Conservation (phyloP, 139 green algal genomes). For the Diplosphaera chodatii region DNA sequence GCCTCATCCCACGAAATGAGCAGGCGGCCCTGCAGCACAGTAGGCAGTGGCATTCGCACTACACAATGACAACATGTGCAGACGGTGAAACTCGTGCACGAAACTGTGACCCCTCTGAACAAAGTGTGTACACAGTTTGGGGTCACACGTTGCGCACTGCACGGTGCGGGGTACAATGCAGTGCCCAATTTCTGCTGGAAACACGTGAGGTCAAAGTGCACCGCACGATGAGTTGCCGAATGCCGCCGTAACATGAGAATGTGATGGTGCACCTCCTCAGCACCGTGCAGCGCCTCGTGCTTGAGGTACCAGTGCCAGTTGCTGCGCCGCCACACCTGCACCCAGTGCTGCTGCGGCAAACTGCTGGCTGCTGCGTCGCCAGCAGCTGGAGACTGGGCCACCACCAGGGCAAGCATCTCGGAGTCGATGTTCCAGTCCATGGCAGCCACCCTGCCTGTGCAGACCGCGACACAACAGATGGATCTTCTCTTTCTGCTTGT, state of each 20-base stretch:
- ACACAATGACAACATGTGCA: too few relatives aligned
- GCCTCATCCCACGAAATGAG: slow-evolving; percentile 50
- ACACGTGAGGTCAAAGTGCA: too few relatives aligned
- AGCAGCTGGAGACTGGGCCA: slow-evolving; percentile 9
- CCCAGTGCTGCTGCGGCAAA: neutral
- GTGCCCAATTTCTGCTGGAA: too few relatives aligned
- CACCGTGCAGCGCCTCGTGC: slow-evolving; percentile 42
- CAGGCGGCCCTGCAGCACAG: neutral
- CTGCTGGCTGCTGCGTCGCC: neutral
- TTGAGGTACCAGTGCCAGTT: slow-evolving; percentile 98
- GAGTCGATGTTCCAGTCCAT: slow-evolving; percentile 80
- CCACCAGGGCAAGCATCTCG: slow-evolving; percentile 68
- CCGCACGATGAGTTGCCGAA: too few relatives aligned
- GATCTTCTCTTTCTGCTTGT: too few relatives aligned
- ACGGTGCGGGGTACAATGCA: too few relatives aligned
- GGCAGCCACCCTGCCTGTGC: slow-evolving; percentile 1
- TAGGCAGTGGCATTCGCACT: too few relatives aligned
- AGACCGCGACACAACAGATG: too few relatives aligned
- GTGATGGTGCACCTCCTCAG: neutral
- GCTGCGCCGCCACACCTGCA: slow-evolving; percentile 86
- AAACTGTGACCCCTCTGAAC: too few relatives aligned
- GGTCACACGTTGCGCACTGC: too few relatives aligned
- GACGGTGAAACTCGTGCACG: too few relatives aligned
- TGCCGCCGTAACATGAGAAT: neutral
- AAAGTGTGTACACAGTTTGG: too few relatives aligned